Evolutionary conservation across 352 stramenopile species (phyloP), one percentile per base, ranked within the genome.

Genomic region (Phytophthora cryptogea): DNA sequence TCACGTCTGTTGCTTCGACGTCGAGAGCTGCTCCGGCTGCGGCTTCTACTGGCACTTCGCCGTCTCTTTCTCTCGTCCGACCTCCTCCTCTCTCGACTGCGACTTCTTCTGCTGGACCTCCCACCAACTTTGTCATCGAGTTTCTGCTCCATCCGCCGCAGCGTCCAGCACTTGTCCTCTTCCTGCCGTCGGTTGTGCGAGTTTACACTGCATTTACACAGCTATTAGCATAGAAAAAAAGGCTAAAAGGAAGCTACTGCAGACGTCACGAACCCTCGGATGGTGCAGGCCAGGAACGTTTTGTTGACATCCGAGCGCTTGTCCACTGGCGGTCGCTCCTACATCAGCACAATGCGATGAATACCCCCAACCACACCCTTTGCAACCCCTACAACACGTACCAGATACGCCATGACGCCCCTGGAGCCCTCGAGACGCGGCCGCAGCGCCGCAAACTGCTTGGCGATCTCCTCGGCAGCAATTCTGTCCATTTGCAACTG

Each of bases 291-390:
- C 30, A 90, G 54, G 51, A 90, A 90, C 33, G 61, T 54, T 59
- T 89, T 90, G 59, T 89, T 90, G 43, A 90, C 79, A 53, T 89
- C 78, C 41, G 74, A 74, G n/a, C 66, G 69, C 14, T 52, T 64
- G 10, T 66, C 55, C 5, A 16, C 10, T n/a, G 42, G 49, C 8
- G 45, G 16, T 56, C 68, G 77, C 40, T 63, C 56, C 58, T 72
- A 36, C 37, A 33, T 23, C 2, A 23, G 16, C 39, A 28, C 26
- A 50, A 46, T 30, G 14, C 14, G 20, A 23, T 58, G 5, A 66
- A 30, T 39, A 27, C 9, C 20, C n/a, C 35, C 20, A 27, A 36
- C 50, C 36, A 47, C 16, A 42, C 14, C 2, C 17, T n/a, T 8
- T 7, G 35, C 17, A 48, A 8, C 14, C 36, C 20, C 4, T 13